Conservation (phyloP, 768 basidiomycete species). For the Flagelloscypha sp. region DNA sequence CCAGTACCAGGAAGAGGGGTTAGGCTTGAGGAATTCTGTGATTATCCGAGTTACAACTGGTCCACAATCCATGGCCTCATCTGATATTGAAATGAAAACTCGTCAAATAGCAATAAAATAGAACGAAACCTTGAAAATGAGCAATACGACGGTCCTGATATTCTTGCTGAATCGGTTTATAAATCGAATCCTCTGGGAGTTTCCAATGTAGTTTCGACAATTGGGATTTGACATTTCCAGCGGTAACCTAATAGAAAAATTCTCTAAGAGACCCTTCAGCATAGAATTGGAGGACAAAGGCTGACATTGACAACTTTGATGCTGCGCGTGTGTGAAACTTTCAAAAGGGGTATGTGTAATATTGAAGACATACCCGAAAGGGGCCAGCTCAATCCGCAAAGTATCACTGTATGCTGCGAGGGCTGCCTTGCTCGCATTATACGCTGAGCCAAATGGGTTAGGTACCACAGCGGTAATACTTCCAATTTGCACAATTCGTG, state of each 20-base stretch:
- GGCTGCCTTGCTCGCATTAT: constrained; percentile 26
- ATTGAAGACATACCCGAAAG: constrained; percentile 18
- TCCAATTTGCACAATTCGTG: constrained; percentile 22
- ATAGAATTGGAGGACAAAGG: no score
- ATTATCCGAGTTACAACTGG: constrained; percentile 13
- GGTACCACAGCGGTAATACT: constrained; percentile 21
- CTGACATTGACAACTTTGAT: no score
- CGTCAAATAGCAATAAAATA: not conserved
- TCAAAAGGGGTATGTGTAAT: no score
- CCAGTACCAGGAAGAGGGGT: constrained; percentile 14
- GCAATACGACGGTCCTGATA: constrained; percentile 7
- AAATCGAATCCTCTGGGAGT: constrained; percentile 13
- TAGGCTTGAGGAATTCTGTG: constrained; percentile 10
- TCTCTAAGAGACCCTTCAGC: no score
- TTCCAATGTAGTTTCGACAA: not conserved
- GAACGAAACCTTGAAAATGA: constrained; percentile 9
- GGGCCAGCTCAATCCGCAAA: constrained; percentile 24
- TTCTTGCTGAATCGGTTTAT: constrained; percentile 13
- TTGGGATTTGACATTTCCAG: constrained; percentile 16
- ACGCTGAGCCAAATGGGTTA: constrained; percentile 19
- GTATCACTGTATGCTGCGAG: constrained; percentile 22
- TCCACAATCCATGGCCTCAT: constrained; percentile 10
- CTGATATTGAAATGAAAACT: constrained; percentile 4
- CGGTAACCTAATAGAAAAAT: no score
- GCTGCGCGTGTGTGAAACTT: no score